Base-by-base conservation (phyloP, 352 stramenopile genomes). In the Phytophthora sojae region DNA sequence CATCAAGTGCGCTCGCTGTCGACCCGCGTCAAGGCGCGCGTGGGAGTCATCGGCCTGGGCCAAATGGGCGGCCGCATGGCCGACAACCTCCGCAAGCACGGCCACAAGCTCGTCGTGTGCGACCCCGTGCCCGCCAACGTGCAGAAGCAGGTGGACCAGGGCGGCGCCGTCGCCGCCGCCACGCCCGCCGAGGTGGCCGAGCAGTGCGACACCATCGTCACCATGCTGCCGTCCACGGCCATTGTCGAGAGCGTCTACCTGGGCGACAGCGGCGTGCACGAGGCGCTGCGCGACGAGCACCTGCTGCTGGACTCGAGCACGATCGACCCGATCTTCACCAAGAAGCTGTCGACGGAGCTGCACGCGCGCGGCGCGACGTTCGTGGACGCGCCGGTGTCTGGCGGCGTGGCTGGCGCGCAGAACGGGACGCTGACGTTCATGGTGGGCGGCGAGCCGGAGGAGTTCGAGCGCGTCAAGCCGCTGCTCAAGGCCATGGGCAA, bases 371-470 rank as follows among this genome's bases (percentile, higher is more conserved):
- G 85, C 6, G 88, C 80, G 29, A 79, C 67, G 7, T 94, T 99
- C 67, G 85, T 99, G 8, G 97, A 99, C 78, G 97, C 97, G 15
- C 97, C 97, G 1, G 97, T 99, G 42, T 99, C 94, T 59, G 97
- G 97, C 30, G 97, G 97, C n/a, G 96, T 99, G 15, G 91, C 92
- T 14, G 97, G 96, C n/a, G 97, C 97, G 5, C 85, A 97, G 83
- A 96, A 97, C 65, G 97, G 83, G 26, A 99, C 96, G 45, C 82
- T 99, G 15, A 99, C 97, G n/a, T 99, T 99, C 82, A 99, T 99
- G 93, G 93, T 99, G 39, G 96, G 96, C 49, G 92, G 90, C 55
- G 73, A 81, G 42, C 55, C 61, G 14, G 61, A 75, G 2, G 88
- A 92, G 50, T 96, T 92, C 57, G 74, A 94, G 47, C 66, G 76